Percentiles rank a stretch among this genome's conserved stretches.
Evolutionary conservation across 441 rosid species (phyloP).

Genomic region (Pelargonium australe): DNA sequence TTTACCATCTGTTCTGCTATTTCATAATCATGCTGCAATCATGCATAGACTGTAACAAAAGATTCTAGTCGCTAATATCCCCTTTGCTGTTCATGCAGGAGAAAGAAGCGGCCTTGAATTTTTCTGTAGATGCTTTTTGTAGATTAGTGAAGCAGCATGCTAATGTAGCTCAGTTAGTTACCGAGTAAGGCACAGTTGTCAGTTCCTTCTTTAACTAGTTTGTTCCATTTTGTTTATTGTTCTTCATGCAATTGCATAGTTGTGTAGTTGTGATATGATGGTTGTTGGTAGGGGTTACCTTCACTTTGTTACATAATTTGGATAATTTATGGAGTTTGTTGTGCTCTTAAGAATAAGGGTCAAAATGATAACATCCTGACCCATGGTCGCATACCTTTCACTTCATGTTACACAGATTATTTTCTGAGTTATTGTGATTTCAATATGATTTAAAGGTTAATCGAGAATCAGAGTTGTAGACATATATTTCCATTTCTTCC

Average conservation of each 20-base stretch:
- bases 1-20: constrained; percentile 12
- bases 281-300: background rate
- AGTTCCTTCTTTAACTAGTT: constrained; percentile 6
- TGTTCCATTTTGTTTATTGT: background rate
- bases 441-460: too few relatives aligned
- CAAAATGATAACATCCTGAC: background rate
- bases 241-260: background rate
- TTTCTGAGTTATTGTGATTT: too few relatives aligned
- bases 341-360: background rate
- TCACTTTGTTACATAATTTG: background rate
- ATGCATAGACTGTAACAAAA: background rate
- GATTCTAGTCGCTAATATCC: constrained; percentile 24
- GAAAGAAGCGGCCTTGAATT: constrained; percentile 96
- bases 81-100: constrained; percentile 59
- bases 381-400: too few relatives aligned
- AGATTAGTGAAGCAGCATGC: constrained; percentile 96
- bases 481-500: too few relatives aligned
- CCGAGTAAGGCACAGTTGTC: constrained; percentile 52
- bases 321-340: background rate
- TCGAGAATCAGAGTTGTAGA: too few relatives aligned
- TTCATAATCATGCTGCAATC: constrained; percentile 12
- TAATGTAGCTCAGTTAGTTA: constrained; percentile 89
- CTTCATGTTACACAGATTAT: too few relatives aligned
- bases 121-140: constrained; percentile 87
- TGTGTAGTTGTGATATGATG: constrained; percentile 3